Evolutionary conservation across 306 rosid species (phyloP).

Genomic region (Gillenia trifoliata): DNA sequence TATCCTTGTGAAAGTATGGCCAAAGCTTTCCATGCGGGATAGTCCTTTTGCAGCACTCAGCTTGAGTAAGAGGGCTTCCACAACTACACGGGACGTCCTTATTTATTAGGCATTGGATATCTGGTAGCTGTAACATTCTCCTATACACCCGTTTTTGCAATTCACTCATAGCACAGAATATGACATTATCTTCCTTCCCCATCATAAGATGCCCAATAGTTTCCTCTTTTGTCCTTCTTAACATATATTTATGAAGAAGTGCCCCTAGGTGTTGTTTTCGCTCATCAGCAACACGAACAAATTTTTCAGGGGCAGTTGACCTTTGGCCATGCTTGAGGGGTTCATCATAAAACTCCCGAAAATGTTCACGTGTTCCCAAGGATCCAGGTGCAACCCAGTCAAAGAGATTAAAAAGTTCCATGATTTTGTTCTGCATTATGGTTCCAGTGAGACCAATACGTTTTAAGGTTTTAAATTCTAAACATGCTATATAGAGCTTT

Average conservation of each 20-base stretch:
- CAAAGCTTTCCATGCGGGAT: slow-evolving; percentile 76
- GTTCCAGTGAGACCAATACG: slow-evolving; percentile 96
- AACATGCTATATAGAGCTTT: slow-evolving; percentile 76
- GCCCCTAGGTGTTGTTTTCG: slow-evolving; percentile 67
- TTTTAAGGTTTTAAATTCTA: slow-evolving; percentile 61
- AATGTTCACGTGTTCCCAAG: slow-evolving; percentile 91
- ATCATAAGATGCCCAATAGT: slow-evolving; percentile 98
- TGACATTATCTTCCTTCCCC: slow-evolving; percentile 96
- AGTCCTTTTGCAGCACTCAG: slow-evolving; percentile 82
- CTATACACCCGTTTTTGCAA: slow-evolving; percentile 77
- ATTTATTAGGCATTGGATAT: slow-evolving; percentile 77
- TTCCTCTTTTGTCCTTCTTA: slow-evolving; percentile 92
- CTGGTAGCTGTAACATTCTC: slow-evolving; percentile 91
- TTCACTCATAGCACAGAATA: slow-evolving; percentile 90
- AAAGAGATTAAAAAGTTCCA: slow-evolving; percentile 91
- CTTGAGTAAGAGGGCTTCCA: slow-evolving; percentile 93
- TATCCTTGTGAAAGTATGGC: slow-evolving; percentile 86
- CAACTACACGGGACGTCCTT: slow-evolving; percentile 84
- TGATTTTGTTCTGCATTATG: slow-evolving; percentile 86
- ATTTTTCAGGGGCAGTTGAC: slow-evolving; percentile 85
- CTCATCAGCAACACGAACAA: slow-evolving; percentile 67
- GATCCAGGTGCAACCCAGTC: slow-evolving; percentile 94
- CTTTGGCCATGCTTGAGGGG: slow-evolving; percentile 97
- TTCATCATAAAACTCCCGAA: slow-evolving; percentile 82
- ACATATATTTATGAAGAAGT: slow-evolving; percentile 78